These are phyloP conservation scores for Emergomyces africanus DNA, from an alignment of 2,329 filamentous ascomycete genomes.

Conservation along the genomic window DNA sequence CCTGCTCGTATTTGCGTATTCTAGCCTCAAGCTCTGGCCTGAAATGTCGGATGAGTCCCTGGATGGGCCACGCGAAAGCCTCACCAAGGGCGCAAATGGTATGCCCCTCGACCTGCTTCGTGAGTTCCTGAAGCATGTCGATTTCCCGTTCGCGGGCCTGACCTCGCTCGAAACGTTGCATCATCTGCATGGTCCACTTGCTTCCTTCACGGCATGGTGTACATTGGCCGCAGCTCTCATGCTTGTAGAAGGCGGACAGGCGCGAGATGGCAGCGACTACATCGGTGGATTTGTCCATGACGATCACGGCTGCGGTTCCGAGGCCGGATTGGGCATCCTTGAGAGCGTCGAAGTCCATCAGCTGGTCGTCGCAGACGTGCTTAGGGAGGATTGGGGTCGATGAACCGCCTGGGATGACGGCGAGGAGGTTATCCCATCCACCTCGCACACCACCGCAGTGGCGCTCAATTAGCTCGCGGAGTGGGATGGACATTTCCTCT, in stretches of 20 bases:
- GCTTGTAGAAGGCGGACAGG: conserved; percentile 92
- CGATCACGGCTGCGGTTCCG: conserved; percentile 92
- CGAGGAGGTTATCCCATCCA: conserved; percentile 95
- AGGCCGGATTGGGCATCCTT: conserved; percentile 98
- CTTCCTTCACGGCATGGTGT: conserved; percentile 98
- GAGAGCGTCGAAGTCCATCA: conserved; percentile 98
- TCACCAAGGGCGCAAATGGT: conserved; percentile 97
- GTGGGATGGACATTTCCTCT: conserved; percentile 97
- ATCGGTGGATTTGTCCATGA: conserved; percentile 98
- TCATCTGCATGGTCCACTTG: conserved; percentile 99
- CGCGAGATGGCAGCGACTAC: conserved; percentile 88
- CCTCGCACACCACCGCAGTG: conserved; percentile 95
- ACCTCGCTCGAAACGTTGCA: conserved; percentile 89
- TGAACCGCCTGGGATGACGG: conserved; percentile 89
- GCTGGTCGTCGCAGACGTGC: conserved; percentile 76
- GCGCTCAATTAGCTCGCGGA: conserved; percentile 92
- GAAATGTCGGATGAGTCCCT: conserved; percentile 97
- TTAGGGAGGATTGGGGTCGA: conserved; percentile 94
- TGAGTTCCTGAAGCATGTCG: conserved; percentile 98
- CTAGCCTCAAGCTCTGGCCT: conserved; percentile 86
- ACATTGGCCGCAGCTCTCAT: conserved; percentile 97
- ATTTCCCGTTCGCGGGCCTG: conserved; percentile 84
- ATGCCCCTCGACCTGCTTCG: conserved; percentile 98
- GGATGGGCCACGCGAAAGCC: conserved; percentile 96
- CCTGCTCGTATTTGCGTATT: conserved; percentile 65